Conservation (phyloP, 1,284 basidiomycete genomes). For the Meripilus lineatus region DNA sequence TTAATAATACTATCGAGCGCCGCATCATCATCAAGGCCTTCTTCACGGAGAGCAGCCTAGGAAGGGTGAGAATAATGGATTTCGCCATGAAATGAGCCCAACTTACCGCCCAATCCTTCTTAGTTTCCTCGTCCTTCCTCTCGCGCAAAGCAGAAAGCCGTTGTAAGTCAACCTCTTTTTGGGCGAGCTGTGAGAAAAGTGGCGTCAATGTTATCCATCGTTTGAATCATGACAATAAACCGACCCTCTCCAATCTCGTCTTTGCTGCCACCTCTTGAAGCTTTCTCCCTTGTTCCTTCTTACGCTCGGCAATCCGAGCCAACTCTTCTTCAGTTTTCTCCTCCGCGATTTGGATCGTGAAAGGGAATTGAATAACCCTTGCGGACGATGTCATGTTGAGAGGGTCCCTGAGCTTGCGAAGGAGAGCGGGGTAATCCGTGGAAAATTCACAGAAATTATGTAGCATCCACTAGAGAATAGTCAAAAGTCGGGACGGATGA, state of each 20-base stretch:
- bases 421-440: conserved; percentile 67
- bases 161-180: conserved; percentile 83
- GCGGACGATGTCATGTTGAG: conserved; percentile 60
- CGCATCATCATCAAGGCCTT: conserved; percentile 67
- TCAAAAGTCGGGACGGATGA: background rate
- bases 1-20: conserved; percentile 32
- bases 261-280: conserved; percentile 92
- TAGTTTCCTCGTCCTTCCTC: conserved; percentile 59
- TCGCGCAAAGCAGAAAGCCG: conserved; percentile 68
- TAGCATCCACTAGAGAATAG: conserved; percentile 70
- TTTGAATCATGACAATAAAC: conserved; percentile 8
- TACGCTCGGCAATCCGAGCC: conserved; percentile 68
- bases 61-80: conserved; percentile 16
- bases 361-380: conserved; percentile 85
- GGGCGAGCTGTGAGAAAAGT: conserved; percentile 44
- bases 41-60: conserved; percentile 55
- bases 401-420: conserved; percentile 65
- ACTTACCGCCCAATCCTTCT: conserved; percentile 70
- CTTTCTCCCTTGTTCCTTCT: conserved; percentile 82
- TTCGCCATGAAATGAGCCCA: background rate
- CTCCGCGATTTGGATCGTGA: conserved; percentile 58
- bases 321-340: conserved; percentile 95
- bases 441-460: conserved; percentile 87
- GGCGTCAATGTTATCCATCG: background rate
- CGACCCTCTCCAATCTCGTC: conserved; percentile 82